A percentile compares a stretch with the other conserved stretches of the same genome.
Conservation (phyloP, 306 rosid species). For the Sindora glabra region DNA sequence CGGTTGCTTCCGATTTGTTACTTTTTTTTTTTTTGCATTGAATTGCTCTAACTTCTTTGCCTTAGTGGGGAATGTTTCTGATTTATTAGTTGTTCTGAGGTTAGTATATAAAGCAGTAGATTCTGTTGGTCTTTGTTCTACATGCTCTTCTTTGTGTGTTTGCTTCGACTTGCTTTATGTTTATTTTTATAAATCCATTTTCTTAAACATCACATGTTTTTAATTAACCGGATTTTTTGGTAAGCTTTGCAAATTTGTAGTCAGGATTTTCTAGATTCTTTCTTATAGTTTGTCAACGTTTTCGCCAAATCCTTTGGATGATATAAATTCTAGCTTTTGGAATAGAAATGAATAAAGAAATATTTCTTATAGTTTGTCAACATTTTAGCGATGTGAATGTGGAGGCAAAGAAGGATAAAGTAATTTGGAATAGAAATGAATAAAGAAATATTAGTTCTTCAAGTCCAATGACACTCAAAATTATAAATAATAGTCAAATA, state of each 20-base stretch:
- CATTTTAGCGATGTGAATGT: too few species aligned
- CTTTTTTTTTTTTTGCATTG: not conserved
- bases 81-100: constrained; percentile 21
- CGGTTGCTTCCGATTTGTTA: constrained; percentile 4
- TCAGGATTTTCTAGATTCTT: not conserved
- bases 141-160: not conserved
- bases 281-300: not conserved
- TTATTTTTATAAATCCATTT: too few species aligned
- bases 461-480: too few species aligned
- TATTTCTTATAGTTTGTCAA: too few species aligned
- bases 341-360: too few species aligned
- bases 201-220: not conserved
- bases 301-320: constrained; percentile 13
- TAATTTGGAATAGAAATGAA: too few species aligned
- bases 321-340: too few species aligned
- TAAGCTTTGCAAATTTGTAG: not conserved
- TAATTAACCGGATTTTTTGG: not conserved
- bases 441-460: too few species aligned
- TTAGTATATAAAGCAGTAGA: constrained; percentile 21
- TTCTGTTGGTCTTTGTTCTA: constrained; percentile 16
- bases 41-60: too few species aligned
- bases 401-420: too few species aligned
- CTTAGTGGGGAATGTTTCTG: constrained; percentile 15
- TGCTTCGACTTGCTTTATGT: not conserved
- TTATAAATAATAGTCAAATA: too few species aligned